Conservation (phyloP, 2,329 filamentous ascomycete species). For the Monosporascus ibericus region DNA sequence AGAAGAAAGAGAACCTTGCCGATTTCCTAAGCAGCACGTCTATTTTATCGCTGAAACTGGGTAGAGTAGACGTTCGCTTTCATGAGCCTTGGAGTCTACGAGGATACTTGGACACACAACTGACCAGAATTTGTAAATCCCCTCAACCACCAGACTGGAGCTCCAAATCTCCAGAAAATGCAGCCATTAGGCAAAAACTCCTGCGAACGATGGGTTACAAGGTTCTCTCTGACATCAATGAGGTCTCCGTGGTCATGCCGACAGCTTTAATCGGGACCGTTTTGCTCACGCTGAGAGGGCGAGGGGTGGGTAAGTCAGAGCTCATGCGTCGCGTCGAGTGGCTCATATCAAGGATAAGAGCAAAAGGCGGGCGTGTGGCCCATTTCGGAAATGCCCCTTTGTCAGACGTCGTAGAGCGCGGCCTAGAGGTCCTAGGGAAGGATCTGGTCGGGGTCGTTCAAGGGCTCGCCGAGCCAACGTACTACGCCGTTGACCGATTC, state of each 20-base stretch:
- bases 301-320: conserved; percentile 84
- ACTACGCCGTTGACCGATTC: conserved; percentile 91
- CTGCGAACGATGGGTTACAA: conserved; percentile 85
- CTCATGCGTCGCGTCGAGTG: conserved; percentile 83
- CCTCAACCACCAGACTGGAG: conserved; percentile 42
- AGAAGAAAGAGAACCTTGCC: conserved; percentile 87
- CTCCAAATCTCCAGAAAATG: conserved; percentile 40
- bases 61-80: conserved; percentile 90
- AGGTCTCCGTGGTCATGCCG: conserved; percentile 95
- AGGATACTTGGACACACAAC: conserved; percentile 73
- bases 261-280: conserved; percentile 94
- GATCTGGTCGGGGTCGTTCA: conserved; percentile 77
- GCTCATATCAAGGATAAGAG: conserved; percentile 74
- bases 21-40: conserved; percentile 88
- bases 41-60: conserved; percentile 80
- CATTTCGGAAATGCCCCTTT: conserved; percentile 83
- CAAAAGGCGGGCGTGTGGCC: conserved; percentile 85
- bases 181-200: conserved; percentile 61
- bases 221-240: conserved; percentile 89
- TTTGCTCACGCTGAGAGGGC: conserved; percentile 80
- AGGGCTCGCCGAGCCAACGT: conserved; percentile 83
- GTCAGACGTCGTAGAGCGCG: conserved; percentile 77
- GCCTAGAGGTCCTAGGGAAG: conserved; percentile 84
- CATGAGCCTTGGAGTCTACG: conserved; percentile 92
- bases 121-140: conserved; percentile 48